Evolutionary conservation across 331 rosid species (phyloP), one percentile per base, ranked within the genome.

Genomic region (Acacia pycnantha): DNA sequence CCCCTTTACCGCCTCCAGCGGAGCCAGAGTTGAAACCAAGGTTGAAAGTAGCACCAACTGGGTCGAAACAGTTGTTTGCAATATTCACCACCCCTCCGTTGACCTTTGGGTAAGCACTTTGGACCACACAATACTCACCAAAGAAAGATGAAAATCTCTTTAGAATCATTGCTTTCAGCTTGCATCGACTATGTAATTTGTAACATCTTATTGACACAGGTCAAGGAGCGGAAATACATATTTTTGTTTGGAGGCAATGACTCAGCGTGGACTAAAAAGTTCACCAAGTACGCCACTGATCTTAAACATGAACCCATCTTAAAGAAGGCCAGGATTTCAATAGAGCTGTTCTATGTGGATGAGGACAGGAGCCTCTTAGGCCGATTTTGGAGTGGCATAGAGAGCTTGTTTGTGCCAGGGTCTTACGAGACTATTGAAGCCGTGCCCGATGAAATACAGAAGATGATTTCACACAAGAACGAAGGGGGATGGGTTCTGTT

Each of bases 161-260:
- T 22, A 22, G 54, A 5, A 46, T 26, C 18, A 14, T 72, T 14
- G 37, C 22, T 44, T 24, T 13, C 33, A 70, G 14, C 54, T 43
- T 10, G 1, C 71, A 15, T 47, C 3, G 26, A 19, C 10, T 27
- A 4, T 27, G 26, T 40, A 72, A 44, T 44, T 13, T 44, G 56
- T 72, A 47, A 72, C 8, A 15, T 31, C 15, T 46, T 6, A 13
- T 14, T 72, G 59, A 47, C 27, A 15, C 70, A 76, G 79, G 62
- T 76, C 11, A 75, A 21, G 64, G 71, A 65, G 62, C 19, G 35
- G 19, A 82, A 76, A 43, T 75, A 66, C 70, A 75, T 82, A 40
- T 54, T 82, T 61, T 51, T 82, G 29, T 82, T 67, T 54, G 85
- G 85, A 9, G 85, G 85, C 21, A 51, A 75, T 12, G 85, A 82